Percentiles rank a stretch among this genome's conserved stretches.
phyloP scores from a whole-genome alignment of 2,329 filamentous ascomycete species.

The Alternaria rosae region DNA sequence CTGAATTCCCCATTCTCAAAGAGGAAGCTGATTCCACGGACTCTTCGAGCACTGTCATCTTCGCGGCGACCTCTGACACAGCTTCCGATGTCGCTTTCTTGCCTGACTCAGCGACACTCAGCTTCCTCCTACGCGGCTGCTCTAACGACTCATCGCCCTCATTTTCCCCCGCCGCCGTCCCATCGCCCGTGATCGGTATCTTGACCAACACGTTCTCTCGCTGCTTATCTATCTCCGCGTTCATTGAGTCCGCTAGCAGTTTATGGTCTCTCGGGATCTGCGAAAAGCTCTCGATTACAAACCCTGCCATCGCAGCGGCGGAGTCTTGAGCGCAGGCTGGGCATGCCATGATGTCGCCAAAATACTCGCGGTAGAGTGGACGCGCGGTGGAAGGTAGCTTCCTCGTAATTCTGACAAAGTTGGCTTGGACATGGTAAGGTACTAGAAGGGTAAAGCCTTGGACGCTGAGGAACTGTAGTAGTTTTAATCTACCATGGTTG shows the following conservation, averaged over 20 bases:
- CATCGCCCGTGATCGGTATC: neutral
- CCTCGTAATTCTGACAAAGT: neutral
- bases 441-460: neutral
- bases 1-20: neutral
- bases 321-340: neutral
- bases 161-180: neutral
- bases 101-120: fast-evolving
- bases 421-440: neutral
- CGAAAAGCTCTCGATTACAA: neutral
- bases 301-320: neutral
- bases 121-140: neutral
- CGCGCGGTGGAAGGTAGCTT: neutral
- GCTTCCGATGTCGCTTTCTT: neutral
- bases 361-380: neutral
- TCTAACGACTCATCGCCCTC: neutral
- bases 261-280: neutral
- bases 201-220: neutral
- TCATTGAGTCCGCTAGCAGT: neutral
- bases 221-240: neutral
- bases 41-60: neutral
- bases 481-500: neutral
- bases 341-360: neutral
- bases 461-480: neutral
- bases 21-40: neutral
- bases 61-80: no score